phyloP scores from a whole-genome alignment of 2,329 filamentous ascomycete species.

The Aspergillus luchuensis region DNA sequence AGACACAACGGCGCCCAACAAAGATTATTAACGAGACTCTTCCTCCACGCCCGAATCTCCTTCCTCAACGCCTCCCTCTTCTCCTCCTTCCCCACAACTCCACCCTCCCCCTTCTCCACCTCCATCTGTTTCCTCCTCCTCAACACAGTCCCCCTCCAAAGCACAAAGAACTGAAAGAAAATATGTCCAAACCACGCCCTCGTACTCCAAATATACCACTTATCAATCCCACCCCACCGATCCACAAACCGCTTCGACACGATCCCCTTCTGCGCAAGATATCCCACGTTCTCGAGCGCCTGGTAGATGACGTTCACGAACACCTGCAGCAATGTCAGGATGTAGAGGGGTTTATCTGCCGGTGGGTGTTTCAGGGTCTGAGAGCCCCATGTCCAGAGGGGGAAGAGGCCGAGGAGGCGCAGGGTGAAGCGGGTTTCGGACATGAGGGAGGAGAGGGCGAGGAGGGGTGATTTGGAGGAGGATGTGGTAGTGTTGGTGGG shows the following conservation, averaged over 20 bases:
- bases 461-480: constrained; percentile 45
- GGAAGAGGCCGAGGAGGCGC: constrained; percentile 65
- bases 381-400: constrained; percentile 78
- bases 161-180: constrained; percentile 69
- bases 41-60: constrained; percentile 61
- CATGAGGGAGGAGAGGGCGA: constrained; percentile 51
- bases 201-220: constrained; percentile 70
- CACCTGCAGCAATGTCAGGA: constrained; percentile 69
- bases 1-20: constrained; percentile 81
- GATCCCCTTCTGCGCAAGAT: constrained; percentile 72
- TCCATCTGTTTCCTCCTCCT: constrained; percentile 31
- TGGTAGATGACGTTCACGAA: constrained; percentile 70
- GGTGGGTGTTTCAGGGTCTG: constrained; percentile 54
- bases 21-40: constrained; percentile 65
- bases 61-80: constrained; percentile 34
- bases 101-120: constrained; percentile 10
- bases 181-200: constrained; percentile 81
- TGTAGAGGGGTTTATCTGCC: constrained; percentile 49
- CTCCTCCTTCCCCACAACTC: constrained; percentile 23
- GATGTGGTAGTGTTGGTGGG: constrained; percentile 2
- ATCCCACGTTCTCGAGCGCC: constrained; percentile 78
- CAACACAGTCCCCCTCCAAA: constrained; percentile 53
- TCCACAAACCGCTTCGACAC: constrained; percentile 51
- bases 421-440: constrained; percentile 56
- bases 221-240: constrained; percentile 55